phyloP scores from a whole-genome alignment of 495 filamentous ascomycete genomes.

The Aspergillus coremiiformis region DNA sequence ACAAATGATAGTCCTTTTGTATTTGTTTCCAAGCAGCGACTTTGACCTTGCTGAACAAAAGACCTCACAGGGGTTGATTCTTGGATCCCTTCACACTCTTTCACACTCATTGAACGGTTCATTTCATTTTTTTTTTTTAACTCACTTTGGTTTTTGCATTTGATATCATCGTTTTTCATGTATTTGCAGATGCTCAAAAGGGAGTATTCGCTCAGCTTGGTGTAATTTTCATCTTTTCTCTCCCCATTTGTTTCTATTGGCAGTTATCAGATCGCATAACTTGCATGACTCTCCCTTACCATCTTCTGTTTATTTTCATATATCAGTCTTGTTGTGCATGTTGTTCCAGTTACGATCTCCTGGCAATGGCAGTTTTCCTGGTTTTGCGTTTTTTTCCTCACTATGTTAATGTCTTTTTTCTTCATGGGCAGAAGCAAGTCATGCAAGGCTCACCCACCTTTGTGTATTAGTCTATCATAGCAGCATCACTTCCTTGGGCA shows the following conservation, averaged over 20 bases:
- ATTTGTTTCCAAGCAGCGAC: not conserved
- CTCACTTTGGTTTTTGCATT: slow-evolving; percentile 9
- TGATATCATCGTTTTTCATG: slow-evolving; percentile 18
- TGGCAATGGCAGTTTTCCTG: slow-evolving; percentile 25
- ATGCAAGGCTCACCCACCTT: slow-evolving; percentile 17
- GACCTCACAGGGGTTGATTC: not conserved
- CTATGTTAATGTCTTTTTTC: slow-evolving; percentile 21
- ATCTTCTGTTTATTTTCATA: slow-evolving; percentile 17
- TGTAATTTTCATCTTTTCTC: slow-evolving; percentile 14
- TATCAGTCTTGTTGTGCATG: slow-evolving; percentile 14
- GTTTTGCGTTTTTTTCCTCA: slow-evolving; percentile 19
- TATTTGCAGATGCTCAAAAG: slow-evolving; percentile 14
- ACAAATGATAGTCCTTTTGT: slow-evolving; percentile 38
- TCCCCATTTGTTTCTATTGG: slow-evolving; percentile 17
- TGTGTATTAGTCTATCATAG: slow-evolving; percentile 26
- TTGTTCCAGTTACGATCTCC: slow-evolving; percentile 36
- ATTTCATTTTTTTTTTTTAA: slow-evolving; percentile 14
- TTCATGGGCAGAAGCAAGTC: slow-evolving; percentile 17
- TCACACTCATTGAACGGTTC: not conserved
- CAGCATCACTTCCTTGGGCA: slow-evolving; percentile 15
- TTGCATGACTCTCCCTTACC: slow-evolving; percentile 6
- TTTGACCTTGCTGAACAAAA: slow-evolving; percentile 2
- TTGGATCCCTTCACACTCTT: slow-evolving; percentile 9
- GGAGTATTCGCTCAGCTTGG: slow-evolving; percentile 13
- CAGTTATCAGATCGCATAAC: slow-evolving; percentile 5